Evolutionary conservation across 2,329 filamentous ascomycete genomes (phyloP).

Genomic region (Sporothrix brasiliensis): DNA sequence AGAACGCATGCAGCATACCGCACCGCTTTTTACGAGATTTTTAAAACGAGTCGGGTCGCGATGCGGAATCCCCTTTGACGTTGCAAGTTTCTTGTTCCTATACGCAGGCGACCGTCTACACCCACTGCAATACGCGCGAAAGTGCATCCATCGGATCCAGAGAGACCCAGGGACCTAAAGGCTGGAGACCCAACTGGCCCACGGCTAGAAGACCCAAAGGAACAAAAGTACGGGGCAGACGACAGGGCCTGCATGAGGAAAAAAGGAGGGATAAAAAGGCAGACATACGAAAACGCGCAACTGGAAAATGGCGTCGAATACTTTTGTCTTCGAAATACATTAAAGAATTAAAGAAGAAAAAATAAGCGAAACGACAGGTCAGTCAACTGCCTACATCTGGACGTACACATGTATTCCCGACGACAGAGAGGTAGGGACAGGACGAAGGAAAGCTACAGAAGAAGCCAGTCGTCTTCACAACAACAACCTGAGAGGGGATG

Average conservation of each 20-base stretch:
- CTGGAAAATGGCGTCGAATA: no score
- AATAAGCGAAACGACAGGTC: no score
- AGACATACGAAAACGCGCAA: no score
- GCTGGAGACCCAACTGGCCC: neutral
- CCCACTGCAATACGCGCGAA: neutral
- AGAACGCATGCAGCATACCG: conserved; percentile 22
- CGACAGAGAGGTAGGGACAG: no score
- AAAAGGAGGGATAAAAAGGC: neutral
- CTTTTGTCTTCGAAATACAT: no score
- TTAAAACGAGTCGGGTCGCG: neutral
- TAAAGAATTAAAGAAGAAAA: neutral
- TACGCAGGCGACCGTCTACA: neutral
- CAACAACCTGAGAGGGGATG: neutral
- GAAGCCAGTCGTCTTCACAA: neutral
- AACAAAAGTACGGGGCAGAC: conserved; percentile 19
- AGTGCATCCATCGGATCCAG: neutral
- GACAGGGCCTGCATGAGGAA: conserved; percentile 18
- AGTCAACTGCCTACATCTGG: neutral
- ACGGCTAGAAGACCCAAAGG: conserved; percentile 10
- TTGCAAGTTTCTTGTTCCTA: neutral
- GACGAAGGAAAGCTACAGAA: neutral
- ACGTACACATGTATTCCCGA: neutral
- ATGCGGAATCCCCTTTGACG: no score
- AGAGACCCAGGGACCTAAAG: neutral
- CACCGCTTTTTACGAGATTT: neutral